Evolutionary conservation across 805 yeast species (phyloP).

Genomic region (Sungouiella thailandica): DNA sequence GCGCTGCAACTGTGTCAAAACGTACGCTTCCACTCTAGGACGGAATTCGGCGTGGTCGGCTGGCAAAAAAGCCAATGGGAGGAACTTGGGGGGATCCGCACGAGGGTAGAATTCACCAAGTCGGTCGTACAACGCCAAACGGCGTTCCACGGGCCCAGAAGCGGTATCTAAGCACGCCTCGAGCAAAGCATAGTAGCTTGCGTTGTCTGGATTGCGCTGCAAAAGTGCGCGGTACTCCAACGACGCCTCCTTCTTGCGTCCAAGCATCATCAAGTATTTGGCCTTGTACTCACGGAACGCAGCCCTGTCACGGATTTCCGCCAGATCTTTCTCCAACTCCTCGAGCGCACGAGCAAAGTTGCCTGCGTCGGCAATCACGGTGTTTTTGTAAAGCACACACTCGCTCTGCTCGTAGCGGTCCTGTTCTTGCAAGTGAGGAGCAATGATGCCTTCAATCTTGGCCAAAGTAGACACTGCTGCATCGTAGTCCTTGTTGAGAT

Average conservation of each 20-base stretch:
- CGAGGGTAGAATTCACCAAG: conserved; percentile 70
- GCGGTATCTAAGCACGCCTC: conserved; percentile 60
- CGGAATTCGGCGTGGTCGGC: conserved; percentile 47
- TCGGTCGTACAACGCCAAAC: conserved; percentile 59
- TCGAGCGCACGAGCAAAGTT: conserved; percentile 60
- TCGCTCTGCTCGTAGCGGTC: conserved; percentile 81
- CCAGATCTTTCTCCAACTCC: conserved; percentile 48
- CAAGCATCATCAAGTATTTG: conserved; percentile 53
- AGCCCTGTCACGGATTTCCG: conserved; percentile 49
- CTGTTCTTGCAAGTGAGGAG: conserved; percentile 59
- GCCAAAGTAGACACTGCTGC: conserved; percentile 68
- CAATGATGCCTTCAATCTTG: conserved; percentile 71
- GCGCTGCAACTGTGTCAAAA: conserved; percentile 57
- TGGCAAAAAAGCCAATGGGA: conserved; percentile 71
- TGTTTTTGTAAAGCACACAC: conserved; percentile 67
- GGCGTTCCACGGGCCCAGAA: conserved; percentile 40
- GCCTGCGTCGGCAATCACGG: conserved; percentile 58
- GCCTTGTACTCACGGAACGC: conserved; percentile 66
- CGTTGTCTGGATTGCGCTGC: conserved; percentile 81
- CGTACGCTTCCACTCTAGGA: conserved; percentile 46
- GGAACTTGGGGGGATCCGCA: conserved; percentile 71
- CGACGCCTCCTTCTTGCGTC: conserved; percentile 59
- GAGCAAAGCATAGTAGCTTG: conserved; percentile 57
- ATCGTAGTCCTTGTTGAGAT: conserved; percentile 60
- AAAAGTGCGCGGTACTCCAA: conserved; percentile 61